Conservation (phyloP, 148 eudicot species). For the Rhododendron griersonianum region DNA sequence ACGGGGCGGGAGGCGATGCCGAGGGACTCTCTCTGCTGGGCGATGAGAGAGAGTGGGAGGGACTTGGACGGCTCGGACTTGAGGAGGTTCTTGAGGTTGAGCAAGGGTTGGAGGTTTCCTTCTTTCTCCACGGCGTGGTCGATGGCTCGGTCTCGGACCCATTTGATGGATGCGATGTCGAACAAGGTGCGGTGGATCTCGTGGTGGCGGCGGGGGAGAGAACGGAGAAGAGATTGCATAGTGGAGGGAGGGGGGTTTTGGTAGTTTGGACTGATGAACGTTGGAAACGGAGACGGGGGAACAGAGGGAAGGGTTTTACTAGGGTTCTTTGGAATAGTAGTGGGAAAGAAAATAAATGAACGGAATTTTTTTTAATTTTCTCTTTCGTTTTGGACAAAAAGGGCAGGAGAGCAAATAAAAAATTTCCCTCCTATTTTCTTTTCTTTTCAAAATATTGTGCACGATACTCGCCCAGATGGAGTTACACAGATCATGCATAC, state of each 20-base stretch:
- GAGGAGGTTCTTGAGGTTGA: conserved; percentile 60
- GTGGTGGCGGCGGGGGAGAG: conserved; percentile 23
- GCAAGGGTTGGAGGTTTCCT: conserved; percentile 44
- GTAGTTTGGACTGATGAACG: background rate
- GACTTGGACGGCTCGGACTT: conserved; percentile 70
- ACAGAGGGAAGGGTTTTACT: background rate
- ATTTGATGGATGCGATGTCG: conserved; percentile 44
- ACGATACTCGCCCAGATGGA: too few relatives aligned
- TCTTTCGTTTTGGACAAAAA: too few relatives aligned
- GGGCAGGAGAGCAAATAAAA: too few relatives aligned
- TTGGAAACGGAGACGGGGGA: background rate
- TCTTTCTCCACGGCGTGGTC: conserved; percentile 87
- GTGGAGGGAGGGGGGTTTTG: background rate
- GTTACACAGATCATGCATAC: too few relatives aligned
- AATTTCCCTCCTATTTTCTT: too few relatives aligned
- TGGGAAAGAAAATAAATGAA: too few relatives aligned
- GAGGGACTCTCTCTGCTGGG: conserved; percentile 34
- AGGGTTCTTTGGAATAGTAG: background rate
- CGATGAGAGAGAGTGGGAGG: conserved; percentile 53
- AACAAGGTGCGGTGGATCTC: conserved; percentile 29
- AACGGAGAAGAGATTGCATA: conserved; percentile 19
- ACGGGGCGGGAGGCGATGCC: conserved; percentile 46
- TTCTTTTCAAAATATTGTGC: too few relatives aligned
- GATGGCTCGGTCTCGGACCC: conserved; percentile 69
- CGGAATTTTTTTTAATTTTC: too few relatives aligned